Evolutionary conservation across 257 asterid genomes (phyloP).

Genomic region (Nicotiana paniculata): DNA sequence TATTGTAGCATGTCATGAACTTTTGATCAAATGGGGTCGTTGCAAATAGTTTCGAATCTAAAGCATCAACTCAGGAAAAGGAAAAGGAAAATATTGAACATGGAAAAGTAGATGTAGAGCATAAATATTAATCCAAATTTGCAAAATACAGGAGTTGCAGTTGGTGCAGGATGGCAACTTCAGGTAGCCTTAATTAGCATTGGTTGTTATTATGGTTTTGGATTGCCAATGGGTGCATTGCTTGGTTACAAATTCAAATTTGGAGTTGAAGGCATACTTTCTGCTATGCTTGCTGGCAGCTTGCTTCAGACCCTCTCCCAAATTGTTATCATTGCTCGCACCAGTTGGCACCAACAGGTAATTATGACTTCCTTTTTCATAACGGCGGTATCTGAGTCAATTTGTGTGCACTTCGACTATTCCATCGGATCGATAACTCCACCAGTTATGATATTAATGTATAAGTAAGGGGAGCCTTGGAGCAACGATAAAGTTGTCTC

Average conservation of each 20-base stretch:
- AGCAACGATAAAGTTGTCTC: too few species aligned
- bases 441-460: neutral
- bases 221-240: constrained; percentile 30
- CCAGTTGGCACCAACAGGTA: constrained; percentile 35
- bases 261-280: constrained; percentile 33
- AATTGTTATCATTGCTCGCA: constrained; percentile 7
- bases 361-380: neutral
- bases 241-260: constrained; percentile 29
- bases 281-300: constrained; percentile 33
- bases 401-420: neutral
- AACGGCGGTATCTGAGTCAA: neutral
- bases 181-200: constrained; percentile 28
- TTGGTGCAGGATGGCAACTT: constrained; percentile 40
- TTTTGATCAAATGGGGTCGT: neutral
- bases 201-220: constrained; percentile 23
- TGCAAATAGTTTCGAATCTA: too few species aligned
- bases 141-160: constrained; percentile 28
- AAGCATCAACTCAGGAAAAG: too few species aligned
- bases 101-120: neutral
- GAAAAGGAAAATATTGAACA: neutral
- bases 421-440: neutral
- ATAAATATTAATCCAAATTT: neutral
- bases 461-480: neutral
- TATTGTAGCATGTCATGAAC: neutral
- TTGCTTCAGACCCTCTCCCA: constrained; percentile 28